Evolutionary conservation across 2,329 filamentous ascomycete species (phyloP), one percentile per base, ranked within the genome.

Genomic region (Talaromyces sp.): DNA sequence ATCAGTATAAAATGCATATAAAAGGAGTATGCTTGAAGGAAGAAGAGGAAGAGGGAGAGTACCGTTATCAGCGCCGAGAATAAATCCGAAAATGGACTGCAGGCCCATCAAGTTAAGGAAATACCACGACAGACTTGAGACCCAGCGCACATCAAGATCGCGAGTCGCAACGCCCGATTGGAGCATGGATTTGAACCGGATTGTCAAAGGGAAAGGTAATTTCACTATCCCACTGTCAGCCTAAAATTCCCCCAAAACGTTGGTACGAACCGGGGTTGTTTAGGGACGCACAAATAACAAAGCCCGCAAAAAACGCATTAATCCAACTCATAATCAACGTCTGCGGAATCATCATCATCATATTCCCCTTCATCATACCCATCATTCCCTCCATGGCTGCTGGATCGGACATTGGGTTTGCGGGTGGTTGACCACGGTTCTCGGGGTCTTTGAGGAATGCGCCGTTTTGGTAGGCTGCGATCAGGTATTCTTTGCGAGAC

Each of bases 341-440:
- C 80, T 99, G 97, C 58, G 95, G 95, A 66, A 99, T 92, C 83
- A 99, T 98, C 95, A 98, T 99, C 69, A 95, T 94, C 91, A 99
- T 97, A 77, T 99, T 97, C 65, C 93, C 93, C 86, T 99, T 99
- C 92, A 99, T 96, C 92, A 97, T 97, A 71, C 95, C 94, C 95
- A 99, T 99, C 95, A 99, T 99, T 71, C 93, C 94, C 76, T 99
- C 96, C 95, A 99, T 99, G 66, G 92, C 92, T 58, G 90, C 90
- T 25, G 96, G 96, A 77, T 99, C 95, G 11, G 90, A 91, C 87
- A 99, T 93, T 3, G 95, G 95, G 80, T 98, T 99, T 43, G 92
- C 88, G 22, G 93, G 90, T 2, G 93, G 90, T 80, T 97, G 91
- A 61, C 93, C 93, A 75, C 91, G 89, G 73, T 84, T 87, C 63